phyloP scores from a whole-genome alignment of 257 asterid genomes.

The Asclepias syriaca region DNA sequence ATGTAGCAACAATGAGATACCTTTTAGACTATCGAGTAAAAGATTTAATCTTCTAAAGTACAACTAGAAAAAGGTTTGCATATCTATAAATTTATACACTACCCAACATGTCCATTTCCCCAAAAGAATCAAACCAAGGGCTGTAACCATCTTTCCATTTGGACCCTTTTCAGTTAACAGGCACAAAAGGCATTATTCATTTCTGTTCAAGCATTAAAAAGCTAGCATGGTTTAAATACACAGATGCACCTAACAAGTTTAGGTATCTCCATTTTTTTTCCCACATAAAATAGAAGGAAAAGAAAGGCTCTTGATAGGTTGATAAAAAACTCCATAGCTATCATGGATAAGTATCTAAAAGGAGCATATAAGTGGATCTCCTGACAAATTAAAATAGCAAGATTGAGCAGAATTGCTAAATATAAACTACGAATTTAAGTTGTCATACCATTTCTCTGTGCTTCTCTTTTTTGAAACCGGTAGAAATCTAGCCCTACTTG shows the following conservation, averaged over 20 bases:
- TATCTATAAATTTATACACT: background rate
- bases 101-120: background rate
- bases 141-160: background rate
- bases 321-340: background rate
- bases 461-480: slow-evolving; percentile 83
- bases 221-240: background rate
- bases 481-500: slow-evolving; percentile 72
- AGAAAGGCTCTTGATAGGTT: background rate
- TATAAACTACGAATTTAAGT: background rate
- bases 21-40: background rate
- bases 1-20: background rate
- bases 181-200: background rate
- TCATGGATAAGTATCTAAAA: background rate
- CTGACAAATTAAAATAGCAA: background rate
- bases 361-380: background rate
- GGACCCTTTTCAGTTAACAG: background rate
- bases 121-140: background rate
- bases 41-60: background rate
- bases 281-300: background rate
- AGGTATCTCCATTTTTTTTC: background rate
- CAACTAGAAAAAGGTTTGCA: background rate
- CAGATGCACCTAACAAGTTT: background rate
- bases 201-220: slow-evolving; percentile 1
- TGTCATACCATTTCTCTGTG: slow-evolving; percentile 66
- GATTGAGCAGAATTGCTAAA: background rate